These are phyloP conservation scores for Elongisporangium prolatum DNA, from an alignment of 352 stramenopile species.

Conservation along the genomic window DNA sequence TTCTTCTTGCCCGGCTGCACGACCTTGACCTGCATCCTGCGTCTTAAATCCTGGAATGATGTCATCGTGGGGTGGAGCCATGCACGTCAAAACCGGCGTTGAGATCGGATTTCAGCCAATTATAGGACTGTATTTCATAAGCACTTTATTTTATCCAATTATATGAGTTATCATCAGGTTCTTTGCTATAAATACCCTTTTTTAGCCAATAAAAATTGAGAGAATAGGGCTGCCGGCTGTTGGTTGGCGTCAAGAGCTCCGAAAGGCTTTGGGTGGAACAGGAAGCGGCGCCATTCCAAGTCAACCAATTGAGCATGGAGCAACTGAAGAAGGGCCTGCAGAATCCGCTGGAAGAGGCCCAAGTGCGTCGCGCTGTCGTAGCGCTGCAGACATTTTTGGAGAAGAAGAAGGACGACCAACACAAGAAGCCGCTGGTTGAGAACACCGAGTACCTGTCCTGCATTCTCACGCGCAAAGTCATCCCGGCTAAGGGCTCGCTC, in stretches of 20 bases:
- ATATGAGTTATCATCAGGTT: neutral
- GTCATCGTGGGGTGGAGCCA: constrained; percentile 5
- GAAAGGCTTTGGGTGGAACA: no score
- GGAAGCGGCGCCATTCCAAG: constrained; percentile 3
- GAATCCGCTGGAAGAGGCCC: constrained; percentile 65
- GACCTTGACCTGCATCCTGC: constrained; percentile 60
- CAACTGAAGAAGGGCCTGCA: constrained; percentile 55
- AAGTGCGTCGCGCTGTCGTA: constrained; percentile 69
- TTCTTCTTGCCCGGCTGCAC: constrained; percentile 46
- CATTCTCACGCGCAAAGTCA: constrained; percentile 69
- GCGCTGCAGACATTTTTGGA: constrained; percentile 56
- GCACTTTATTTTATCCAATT: constrained; percentile 3
- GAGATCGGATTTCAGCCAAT: constrained; percentile 6
- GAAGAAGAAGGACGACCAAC: constrained; percentile 37
- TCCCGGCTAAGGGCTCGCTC: constrained; percentile 61
- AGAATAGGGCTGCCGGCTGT: neutral
- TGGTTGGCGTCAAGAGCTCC: constrained; percentile 2
- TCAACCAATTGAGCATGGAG: constrained; percentile 6
- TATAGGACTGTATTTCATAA: neutral
- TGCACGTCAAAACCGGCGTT: neutral
- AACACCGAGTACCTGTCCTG: constrained; percentile 51
- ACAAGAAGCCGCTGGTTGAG: constrained; percentile 62
- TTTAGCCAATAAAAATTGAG: constrained; percentile 1
- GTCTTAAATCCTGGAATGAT: constrained; percentile 9
- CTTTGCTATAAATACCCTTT: neutral